Evolutionary conservation across 352 stramenopile species (phyloP).

Genomic region (Globisporangium irregulare): DNA sequence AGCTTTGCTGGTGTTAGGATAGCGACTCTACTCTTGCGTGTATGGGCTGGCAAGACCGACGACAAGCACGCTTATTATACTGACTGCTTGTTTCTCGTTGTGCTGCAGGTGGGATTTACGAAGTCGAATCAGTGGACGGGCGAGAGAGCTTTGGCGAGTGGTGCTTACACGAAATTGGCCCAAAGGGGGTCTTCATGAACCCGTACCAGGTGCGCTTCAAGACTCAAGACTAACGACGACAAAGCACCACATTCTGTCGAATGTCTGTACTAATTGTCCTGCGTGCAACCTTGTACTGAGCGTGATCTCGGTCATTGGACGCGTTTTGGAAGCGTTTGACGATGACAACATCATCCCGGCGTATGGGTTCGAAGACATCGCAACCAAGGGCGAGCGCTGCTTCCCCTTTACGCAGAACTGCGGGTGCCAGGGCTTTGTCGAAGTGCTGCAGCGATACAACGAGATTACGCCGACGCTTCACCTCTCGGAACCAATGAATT

Average conservation of each 20-base stretch:
- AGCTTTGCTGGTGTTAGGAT: background rate
- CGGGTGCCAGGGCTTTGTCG: conserved; percentile 50
- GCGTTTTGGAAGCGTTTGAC: conserved; percentile 69
- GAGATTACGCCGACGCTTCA: conserved; percentile 49
- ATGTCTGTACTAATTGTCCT: conserved; percentile 1
- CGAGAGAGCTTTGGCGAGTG: conserved; percentile 53
- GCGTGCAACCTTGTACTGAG: conserved; percentile 23
- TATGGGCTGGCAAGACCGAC: background rate
- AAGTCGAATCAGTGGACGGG: conserved; percentile 72
- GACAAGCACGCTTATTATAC: no score
- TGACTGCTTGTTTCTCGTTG: background rate
- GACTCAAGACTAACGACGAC: background rate
- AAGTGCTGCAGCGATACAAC: conserved; percentile 63
- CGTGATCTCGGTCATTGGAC: conserved; percentile 75
- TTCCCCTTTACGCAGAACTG: conserved; percentile 39
- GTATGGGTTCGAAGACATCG: conserved; percentile 63
- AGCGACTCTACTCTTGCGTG: no score
- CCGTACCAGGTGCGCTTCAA: conserved; percentile 53
- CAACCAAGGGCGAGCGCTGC: conserved; percentile 40
- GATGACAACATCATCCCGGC: conserved; percentile 79
- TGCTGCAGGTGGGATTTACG: conserved; percentile 60
- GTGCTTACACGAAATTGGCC: conserved; percentile 57
- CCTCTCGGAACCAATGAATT: conserved; percentile 60
- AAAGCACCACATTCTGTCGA: background rate
- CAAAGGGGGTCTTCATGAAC: conserved; percentile 39